A percentile compares a stretch with the other conserved stretches of the same genome.
Evolutionary conservation across 2,329 filamentous ascomycete species (phyloP).

Genomic region (Aspergillus transmontanensis): DNA sequence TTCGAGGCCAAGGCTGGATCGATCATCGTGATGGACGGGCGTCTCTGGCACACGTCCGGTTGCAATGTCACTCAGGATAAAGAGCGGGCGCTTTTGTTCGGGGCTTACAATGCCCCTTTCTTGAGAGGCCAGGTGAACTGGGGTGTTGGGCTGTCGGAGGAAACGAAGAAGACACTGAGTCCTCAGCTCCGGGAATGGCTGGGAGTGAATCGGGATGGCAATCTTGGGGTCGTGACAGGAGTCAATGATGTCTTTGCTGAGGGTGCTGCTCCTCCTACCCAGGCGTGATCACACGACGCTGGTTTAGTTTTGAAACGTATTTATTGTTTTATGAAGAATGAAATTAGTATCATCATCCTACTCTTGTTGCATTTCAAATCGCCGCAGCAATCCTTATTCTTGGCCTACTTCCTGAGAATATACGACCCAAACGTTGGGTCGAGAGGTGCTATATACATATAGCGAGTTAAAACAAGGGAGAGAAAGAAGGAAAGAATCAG

Average conservation of each 20-base stretch:
- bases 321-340: neutral
- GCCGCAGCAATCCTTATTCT: neutral
- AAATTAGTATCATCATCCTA: neutral
- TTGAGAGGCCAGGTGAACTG: conserved; percentile 4
- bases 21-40: conserved; percentile 7
- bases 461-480: neutral
- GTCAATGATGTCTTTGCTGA: conserved; percentile 1
- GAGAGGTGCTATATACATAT: no score
- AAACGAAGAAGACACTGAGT: conserved; percentile 1
- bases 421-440: neutral
- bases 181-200: conserved; percentile 1
- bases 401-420: neutral
- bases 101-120: neutral
- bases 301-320: neutral
- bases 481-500: neutral
- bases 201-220: neutral
- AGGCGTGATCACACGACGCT: neutral
- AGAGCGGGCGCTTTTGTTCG: conserved; percentile 6
- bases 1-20: conserved; percentile 8
- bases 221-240: neutral
- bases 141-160: conserved; percentile 1
- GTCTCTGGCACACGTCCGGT: conserved; percentile 4
- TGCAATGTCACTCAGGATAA: conserved; percentile 4
- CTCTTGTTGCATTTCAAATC: neutral
- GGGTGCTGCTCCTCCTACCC: neutral